Conservation (phyloP, 2,329 filamentous ascomycete species). For the Blumeria hordei region DNA sequence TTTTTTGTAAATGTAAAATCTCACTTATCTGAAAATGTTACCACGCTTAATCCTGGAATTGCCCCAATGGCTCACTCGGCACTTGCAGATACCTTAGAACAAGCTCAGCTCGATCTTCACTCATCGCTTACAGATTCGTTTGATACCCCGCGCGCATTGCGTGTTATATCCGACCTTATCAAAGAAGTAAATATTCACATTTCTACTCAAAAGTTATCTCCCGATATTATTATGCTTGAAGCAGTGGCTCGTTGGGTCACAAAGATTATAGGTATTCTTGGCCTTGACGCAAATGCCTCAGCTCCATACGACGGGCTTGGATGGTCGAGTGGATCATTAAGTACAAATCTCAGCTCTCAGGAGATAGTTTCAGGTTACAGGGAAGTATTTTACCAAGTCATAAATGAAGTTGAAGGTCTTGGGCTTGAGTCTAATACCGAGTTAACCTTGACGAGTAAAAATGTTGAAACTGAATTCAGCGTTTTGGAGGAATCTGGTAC, state of each 20-base stretch:
- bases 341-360: constrained; percentile 19
- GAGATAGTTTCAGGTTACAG: constrained; percentile 24
- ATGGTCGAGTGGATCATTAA: constrained; percentile 22
- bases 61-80: constrained; percentile 12
- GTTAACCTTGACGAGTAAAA: constrained; percentile 19
- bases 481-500: constrained; percentile 21
- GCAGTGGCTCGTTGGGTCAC: constrained; percentile 56
- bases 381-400: constrained; percentile 21
- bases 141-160: constrained; percentile 62
- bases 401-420: constrained; percentile 22
- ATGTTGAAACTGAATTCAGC: constrained; percentile 24
- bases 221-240: constrained; percentile 24
- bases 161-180: constrained; percentile 52
- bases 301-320: constrained; percentile 31
- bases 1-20: constrained; percentile 34
- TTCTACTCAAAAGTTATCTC: constrained; percentile 21
- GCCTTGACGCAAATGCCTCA: constrained; percentile 40
- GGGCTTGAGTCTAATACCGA: constrained; percentile 24
- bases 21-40: constrained; percentile 21
- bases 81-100: constrained; percentile 23
- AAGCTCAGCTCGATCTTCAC: constrained; percentile 29
- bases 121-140: constrained; percentile 59
- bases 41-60: constrained; percentile 9
- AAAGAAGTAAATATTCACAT: constrained; percentile 47
- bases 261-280: constrained; percentile 61